Evolutionary conservation across 371 early-diverging fungal genomes (phyloP).

Genomic region (Catenaria anguillulae): DNA sequence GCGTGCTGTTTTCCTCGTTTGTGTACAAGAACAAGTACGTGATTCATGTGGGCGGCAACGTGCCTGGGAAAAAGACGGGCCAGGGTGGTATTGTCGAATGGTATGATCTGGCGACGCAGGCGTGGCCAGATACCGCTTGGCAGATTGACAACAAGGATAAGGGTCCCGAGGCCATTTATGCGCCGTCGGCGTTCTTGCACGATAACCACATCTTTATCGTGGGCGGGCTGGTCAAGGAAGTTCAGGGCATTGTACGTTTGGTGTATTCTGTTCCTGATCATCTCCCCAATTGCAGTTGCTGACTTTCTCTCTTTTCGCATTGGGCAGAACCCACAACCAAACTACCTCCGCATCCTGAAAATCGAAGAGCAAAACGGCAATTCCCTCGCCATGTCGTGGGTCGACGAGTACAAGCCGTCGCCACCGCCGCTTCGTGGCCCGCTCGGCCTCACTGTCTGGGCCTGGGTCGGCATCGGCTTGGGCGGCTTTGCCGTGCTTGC

Average conservation of each 20-base stretch:
- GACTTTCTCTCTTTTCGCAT: too few species aligned
- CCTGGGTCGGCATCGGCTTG: background rate
- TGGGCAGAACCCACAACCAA: background rate
- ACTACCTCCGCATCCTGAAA: background rate
- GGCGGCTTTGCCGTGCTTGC: background rate
- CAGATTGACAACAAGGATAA: too few species aligned
- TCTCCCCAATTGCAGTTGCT: too few species aligned
- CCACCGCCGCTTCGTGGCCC: background rate
- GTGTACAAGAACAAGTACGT: background rate
- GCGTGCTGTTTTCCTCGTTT: background rate
- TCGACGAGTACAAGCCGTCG: background rate
- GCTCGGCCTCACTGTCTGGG: background rate
- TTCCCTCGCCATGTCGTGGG: background rate
- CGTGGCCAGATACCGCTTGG: background rate
- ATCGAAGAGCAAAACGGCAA: background rate
- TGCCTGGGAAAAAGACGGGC: background rate
- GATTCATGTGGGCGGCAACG: conserved; percentile 1
- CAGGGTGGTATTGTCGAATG: background rate
- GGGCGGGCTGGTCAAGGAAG: background rate
- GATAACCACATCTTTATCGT: background rate
- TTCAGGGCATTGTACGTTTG: background rate
- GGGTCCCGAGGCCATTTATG: background rate
- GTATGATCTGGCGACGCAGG: background rate
- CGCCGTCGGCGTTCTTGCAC: background rate
- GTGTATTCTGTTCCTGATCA: too few species aligned